Base-by-base conservation (phyloP, 2,329 filamentous ascomycete species). In the Geosmithia flava region DNA sequence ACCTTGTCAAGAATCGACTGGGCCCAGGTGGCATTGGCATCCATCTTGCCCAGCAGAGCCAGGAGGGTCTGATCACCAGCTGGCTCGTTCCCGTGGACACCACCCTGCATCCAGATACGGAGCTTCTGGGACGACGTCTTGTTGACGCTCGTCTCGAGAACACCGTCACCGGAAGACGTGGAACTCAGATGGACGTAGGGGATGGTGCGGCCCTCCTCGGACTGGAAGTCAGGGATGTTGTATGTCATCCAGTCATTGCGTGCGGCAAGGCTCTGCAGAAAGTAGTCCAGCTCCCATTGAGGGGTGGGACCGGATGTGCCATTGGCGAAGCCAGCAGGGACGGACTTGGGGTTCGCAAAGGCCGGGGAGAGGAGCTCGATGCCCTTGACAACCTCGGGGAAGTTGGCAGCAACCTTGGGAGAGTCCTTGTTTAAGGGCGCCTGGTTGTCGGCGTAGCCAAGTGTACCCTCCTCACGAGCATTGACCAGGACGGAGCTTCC, bases 71-170 rank as follows among this genome's bases (percentile, higher is more conserved):
- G 55, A 33, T 63, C 61, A 5, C 61, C 61, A 0, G 53, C 59
- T 0, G 61, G 61, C 19, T 63, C 61, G 7, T 63, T 62, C 13
- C 42, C 61, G 13, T 63, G 61, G 0, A 61, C 60, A 2, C 48
- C 48, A 37, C 48, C 48, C 17, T 46, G 44, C 3, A 63, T 45
- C 53, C 57, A 63, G 15, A 63, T 53, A 13, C 60, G 55, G 44
- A 27, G 23, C 23, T 27, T 27, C 23, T 27, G 23, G 23, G 23
- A 27, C 23, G 23, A 27, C 8, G 23, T 49, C 27, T 40, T 20
- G 49, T 56, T 55, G 33, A 48, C 50, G 23, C 42, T n/a, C 20
- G 39, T 48, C 3, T n/a, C 20, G 7, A 50, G 52, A 15, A 43
- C 23, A n/a, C 42, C 27, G 42, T 30, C 42, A 7, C 20, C 16